Conservation (phyloP, 331 rosid genomes). For the Rosa hybrid region DNA sequence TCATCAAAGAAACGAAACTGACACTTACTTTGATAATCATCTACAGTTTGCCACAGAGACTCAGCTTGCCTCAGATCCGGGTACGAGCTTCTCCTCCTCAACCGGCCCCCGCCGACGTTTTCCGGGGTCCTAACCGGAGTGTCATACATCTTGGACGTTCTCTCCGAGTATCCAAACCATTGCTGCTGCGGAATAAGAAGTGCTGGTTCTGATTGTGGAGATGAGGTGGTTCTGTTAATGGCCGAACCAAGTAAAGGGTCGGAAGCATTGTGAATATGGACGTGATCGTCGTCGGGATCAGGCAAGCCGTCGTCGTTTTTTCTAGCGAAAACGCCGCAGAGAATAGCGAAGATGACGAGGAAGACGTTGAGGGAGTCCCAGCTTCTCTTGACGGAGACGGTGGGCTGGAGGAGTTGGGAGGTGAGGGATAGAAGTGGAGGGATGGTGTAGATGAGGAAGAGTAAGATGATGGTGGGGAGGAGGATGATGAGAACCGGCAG, state of each 20-base stretch:
- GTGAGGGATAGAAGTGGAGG: constrained; percentile 66
- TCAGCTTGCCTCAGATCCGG: constrained; percentile 76
- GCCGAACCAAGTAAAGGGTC: constrained; percentile 16
- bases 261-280: neutral
- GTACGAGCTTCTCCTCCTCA: constrained; percentile 77
- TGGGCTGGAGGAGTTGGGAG: constrained; percentile 46
- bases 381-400: constrained; percentile 51
- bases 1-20: constrained; percentile 77
- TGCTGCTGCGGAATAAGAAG: constrained; percentile 42
- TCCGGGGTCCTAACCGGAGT: constrained; percentile 29
- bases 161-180: constrained; percentile 60
- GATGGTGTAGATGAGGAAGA: constrained; percentile 56
- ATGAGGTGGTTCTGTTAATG: neutral
- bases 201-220: constrained; percentile 16
- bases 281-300: constrained; percentile 1
- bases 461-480: constrained; percentile 47
- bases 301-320: constrained; percentile 52
- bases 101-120: constrained; percentile 28
- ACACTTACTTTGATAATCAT: constrained; percentile 28
- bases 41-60: constrained; percentile 44
- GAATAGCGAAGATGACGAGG: constrained; percentile 66
- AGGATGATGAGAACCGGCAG: constrained; percentile 71
- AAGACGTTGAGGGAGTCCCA: constrained; percentile 78
- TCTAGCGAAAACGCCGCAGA: constrained; percentile 65
- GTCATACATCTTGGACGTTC: constrained; percentile 28